phyloP scores from a whole-genome alignment of 164 flowering plant species.

The Sedum album region DNA sequence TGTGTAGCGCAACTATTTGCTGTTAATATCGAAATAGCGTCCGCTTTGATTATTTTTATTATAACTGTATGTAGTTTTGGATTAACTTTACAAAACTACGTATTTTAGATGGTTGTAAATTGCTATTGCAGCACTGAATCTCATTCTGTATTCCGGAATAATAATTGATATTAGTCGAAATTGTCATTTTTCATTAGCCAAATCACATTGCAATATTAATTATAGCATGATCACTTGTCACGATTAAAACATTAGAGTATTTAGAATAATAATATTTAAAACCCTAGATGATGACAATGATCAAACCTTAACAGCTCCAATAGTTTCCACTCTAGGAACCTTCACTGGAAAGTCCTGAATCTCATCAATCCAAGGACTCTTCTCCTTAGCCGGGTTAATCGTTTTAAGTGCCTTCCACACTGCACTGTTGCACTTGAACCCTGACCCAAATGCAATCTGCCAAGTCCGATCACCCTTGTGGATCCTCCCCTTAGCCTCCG shows the following conservation, averaged over 20 bases:
- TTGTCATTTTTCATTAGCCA: background rate
- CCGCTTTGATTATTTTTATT: too few relatives aligned
- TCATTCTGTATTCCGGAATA: too few relatives aligned
- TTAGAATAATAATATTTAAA: background rate
- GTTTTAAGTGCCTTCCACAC: conserved; percentile 22
- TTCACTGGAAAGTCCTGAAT: conserved; percentile 16
- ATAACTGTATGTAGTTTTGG: too few relatives aligned
- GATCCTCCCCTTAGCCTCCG: conserved; percentile 21
- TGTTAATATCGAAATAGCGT: too few relatives aligned
- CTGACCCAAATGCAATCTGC: conserved; percentile 26
- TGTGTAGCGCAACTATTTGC: too few relatives aligned
- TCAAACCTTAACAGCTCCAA: background rate
- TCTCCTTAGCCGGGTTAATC: conserved; percentile 20
- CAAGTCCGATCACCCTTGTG: conserved; percentile 19
- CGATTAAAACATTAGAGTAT: background rate
- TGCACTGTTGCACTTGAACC: conserved; percentile 26
- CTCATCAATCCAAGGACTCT: conserved; percentile 13
- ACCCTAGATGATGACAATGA: background rate
- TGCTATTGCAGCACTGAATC: too few relatives aligned
- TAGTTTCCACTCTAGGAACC: conserved; percentile 14
- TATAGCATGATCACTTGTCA: background rate
- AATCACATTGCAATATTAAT: background rate
- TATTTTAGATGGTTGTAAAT: too few relatives aligned
- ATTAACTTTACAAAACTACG: too few relatives aligned
- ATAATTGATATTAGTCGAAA: too few relatives aligned